Evolutionary conservation across 1,139 yeast genomes (phyloP).

Genomic region (Yamadazyma atmosphaerica): DNA sequence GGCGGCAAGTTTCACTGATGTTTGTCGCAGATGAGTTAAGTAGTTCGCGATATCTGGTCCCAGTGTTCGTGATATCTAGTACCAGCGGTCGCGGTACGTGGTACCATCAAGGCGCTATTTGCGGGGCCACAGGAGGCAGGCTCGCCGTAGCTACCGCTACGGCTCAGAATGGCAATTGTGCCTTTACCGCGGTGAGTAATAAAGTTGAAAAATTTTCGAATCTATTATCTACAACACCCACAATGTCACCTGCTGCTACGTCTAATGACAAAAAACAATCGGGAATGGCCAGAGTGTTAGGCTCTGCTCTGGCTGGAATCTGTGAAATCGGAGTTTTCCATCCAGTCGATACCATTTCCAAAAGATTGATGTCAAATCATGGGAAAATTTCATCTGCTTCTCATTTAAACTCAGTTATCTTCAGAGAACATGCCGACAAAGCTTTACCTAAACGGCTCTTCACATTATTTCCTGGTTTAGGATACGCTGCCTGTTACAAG

Average conservation of each 20-base stretch:
- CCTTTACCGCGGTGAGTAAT: conserved; percentile 7
- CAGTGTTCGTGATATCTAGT: too few species aligned
- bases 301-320: conserved; percentile 97
- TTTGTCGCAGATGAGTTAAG: too few species aligned
- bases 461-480: conserved; percentile 95
- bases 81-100: too few species aligned
- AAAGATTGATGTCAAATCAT: conserved; percentile 95
- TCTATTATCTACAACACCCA: too few species aligned
- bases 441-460: conserved; percentile 69
- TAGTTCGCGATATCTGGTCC: too few species aligned
- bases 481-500: conserved; percentile 97
- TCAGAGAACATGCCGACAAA: conserved; percentile 77
- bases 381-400: conserved; percentile 62
- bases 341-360: conserved; percentile 97
- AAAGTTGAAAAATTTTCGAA: conserved; percentile 6
- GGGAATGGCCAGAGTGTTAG: conserved; percentile 86
- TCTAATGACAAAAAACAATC: conserved; percentile 79
- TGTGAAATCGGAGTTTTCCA: conserved; percentile 96
- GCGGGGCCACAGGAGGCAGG: too few species aligned
- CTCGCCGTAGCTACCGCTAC: too few species aligned
- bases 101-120: too few species aligned
- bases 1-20: too few species aligned
- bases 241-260: conserved; percentile 15
- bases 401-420: conserved; percentile 82
- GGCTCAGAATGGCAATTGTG: conserved; percentile 1